These are phyloP conservation scores for Mycena filopes DNA, from an alignment of 768 basidiomycete genomes.

Conservation along the genomic window DNA sequence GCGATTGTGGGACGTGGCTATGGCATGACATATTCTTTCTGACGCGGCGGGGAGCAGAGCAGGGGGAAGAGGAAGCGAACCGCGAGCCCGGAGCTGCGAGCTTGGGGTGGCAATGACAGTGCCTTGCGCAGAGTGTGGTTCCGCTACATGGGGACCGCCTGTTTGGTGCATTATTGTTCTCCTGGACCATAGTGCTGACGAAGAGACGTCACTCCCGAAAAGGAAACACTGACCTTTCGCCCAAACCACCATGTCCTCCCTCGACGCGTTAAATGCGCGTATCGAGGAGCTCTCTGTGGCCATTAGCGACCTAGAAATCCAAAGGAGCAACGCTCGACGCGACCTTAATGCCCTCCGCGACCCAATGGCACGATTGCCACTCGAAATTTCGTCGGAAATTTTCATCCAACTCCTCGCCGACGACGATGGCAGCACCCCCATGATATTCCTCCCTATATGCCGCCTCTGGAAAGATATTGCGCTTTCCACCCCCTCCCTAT, in stretches of 20 bases:
- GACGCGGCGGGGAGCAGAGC: not conserved
- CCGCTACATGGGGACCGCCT: conserved; percentile 18
- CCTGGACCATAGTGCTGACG: too few species aligned
- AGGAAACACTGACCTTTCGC: too few species aligned
- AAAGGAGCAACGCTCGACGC: not conserved
- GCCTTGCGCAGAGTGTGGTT: conserved; percentile 23
- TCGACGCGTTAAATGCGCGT: not conserved
- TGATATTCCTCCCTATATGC: not conserved
- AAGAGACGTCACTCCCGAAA: too few species aligned
- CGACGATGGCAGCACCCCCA: not conserved
- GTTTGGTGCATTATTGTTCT: too few species aligned
- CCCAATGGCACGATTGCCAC: not conserved
- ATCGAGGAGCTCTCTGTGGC: not conserved
- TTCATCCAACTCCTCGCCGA: not conserved
- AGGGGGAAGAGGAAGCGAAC: too few species aligned
- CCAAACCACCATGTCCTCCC: too few species aligned
- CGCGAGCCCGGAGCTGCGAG: conserved; percentile 28
- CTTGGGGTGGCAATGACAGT: conserved; percentile 25
- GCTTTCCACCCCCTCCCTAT: not conserved
- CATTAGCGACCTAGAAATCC: not conserved
- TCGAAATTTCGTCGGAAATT: conserved; percentile 1
- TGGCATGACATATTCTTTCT: conserved; percentile 47
- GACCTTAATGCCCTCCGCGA: conserved; percentile 1
- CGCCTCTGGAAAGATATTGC: not conserved
- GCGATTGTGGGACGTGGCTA: conserved; percentile 45